A percentile compares a stretch with the other conserved stretches of the same genome.
These are phyloP conservation scores for Deuterostichococcus epilithicus DNA, from an alignment of 139 green algal genomes.

Conservation along the genomic window DNA sequence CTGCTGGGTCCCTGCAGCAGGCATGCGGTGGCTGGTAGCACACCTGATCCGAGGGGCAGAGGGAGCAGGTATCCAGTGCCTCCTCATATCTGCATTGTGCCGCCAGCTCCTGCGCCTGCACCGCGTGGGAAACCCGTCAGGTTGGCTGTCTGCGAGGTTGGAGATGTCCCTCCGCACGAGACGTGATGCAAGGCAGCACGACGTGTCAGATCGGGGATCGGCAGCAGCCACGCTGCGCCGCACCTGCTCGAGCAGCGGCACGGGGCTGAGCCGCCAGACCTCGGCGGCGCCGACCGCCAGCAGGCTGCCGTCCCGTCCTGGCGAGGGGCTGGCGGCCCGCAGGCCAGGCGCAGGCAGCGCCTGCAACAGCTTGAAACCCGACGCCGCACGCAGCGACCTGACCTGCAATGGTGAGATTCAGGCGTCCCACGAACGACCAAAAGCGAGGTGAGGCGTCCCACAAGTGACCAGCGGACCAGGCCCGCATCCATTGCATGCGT, in stretches of 20 bases:
- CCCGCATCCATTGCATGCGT: too few species aligned
- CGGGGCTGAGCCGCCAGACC: conserved; percentile 40
- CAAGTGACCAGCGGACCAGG: too few species aligned
- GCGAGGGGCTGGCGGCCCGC: neutral
- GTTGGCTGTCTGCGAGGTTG: too few species aligned
- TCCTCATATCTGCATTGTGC: conserved; percentile 53
- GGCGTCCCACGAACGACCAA: neutral
- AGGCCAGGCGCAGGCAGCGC: conserved; percentile 25
- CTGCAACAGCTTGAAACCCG: conserved; percentile 21
- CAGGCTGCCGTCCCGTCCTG: conserved; percentile 25
- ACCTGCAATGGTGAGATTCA: conserved; percentile 30
- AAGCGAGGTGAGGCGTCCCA: too few species aligned
- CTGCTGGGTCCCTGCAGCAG: too few species aligned
- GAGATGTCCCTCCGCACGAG: too few species aligned
- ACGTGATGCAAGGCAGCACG: too few species aligned
- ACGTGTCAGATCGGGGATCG: too few species aligned
- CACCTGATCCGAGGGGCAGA: neutral
- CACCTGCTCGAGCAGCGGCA: conserved; percentile 52
- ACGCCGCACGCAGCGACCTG: conserved; percentile 18
- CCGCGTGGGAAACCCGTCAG: too few species aligned
- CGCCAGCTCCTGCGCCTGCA: conserved; percentile 60
- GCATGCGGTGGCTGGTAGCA: neutral
- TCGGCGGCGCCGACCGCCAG: conserved; percentile 26
- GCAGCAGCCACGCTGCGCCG: too few species aligned
- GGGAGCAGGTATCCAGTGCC: conserved; percentile 53